These are phyloP conservation scores for Arbutus unedo DNA, from an alignment of 148 eudicot species.

Conservation along the genomic window DNA sequence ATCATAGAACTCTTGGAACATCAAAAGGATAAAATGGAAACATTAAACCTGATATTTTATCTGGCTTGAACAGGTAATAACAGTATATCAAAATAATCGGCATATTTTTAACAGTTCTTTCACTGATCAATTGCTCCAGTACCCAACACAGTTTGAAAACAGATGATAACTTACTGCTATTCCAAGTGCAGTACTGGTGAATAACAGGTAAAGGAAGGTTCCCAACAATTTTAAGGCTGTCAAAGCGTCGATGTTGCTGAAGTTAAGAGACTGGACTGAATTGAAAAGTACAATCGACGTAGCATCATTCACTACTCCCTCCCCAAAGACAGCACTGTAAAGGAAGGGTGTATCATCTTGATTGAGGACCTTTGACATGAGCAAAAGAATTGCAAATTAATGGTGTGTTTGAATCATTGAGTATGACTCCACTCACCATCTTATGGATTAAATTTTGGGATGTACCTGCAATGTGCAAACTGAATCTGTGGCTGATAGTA, in stretches of 20 bases:
- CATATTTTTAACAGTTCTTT: neutral
- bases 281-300: constrained; percentile 94
- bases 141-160: neutral
- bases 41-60: neutral
- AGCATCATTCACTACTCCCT: constrained; percentile 95
- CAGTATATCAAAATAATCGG: neutral
- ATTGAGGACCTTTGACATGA: constrained; percentile 63
- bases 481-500: constrained; percentile 88
- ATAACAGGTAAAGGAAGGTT: constrained; percentile 68
- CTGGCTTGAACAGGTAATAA: neutral
- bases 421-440: constrained; percentile 11
- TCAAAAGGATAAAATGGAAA: neutral
- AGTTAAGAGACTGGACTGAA: constrained; percentile 74
- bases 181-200: constrained; percentile 76
- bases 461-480: constrained; percentile 93
- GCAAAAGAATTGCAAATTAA: constrained; percentile 16
- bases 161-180: constrained; percentile 44
- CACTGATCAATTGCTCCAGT: neutral
- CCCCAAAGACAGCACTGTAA: constrained; percentile 85
- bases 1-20: neutral
- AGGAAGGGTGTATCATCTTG: constrained; percentile 93
- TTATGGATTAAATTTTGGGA: neutral
- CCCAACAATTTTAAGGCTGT: constrained; percentile 64
- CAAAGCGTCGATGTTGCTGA: constrained; percentile 41
- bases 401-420: neutral